These are phyloP conservation scores for Pythium rhizo-oryzae DNA, from an alignment of 352 stramenopile species.

Conservation along the genomic window DNA sequence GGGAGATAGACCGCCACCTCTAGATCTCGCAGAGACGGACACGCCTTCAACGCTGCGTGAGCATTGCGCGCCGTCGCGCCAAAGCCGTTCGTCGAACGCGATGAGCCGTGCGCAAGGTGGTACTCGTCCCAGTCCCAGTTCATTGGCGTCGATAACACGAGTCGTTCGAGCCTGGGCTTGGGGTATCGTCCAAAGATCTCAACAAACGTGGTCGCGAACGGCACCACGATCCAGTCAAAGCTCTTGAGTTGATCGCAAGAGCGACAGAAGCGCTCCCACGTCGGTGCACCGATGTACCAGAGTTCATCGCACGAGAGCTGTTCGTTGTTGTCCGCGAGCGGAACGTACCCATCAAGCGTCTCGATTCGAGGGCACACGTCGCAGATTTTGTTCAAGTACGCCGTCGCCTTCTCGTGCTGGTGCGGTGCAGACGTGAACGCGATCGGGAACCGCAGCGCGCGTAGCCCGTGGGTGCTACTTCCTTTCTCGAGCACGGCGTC, in stretches of 20 bases:
- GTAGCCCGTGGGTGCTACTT: background rate
- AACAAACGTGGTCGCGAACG: conserved; percentile 24
- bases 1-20: conserved; percentile 17
- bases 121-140: conserved; percentile 27
- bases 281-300: conserved; percentile 15
- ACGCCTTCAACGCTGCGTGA: conserved; percentile 14
- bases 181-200: conserved; percentile 22
- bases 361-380: conserved; percentile 17
- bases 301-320: conserved; percentile 16
- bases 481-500: background rate
- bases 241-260: conserved; percentile 5
- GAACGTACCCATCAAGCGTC: conserved; percentile 6
- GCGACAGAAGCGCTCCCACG: conserved; percentile 20
- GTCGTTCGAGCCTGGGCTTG: conserved; percentile 17
- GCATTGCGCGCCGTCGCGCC: conserved; percentile 12
- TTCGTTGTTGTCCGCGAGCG: conserved; percentile 9
- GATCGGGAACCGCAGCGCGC: background rate
- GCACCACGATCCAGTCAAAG: conserved; percentile 26
- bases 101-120: background rate
- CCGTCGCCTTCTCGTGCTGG: conserved; percentile 1
- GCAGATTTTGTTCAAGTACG: conserved; percentile 16
- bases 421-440: background rate
- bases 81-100: conserved; percentile 1
- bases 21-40: conserved; percentile 10
- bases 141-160: conserved; percentile 20